Evolutionary conservation across 441 rosid genomes (phyloP), one percentile per base, ranked within the genome.

Genomic region (Pelargonium australe): DNA sequence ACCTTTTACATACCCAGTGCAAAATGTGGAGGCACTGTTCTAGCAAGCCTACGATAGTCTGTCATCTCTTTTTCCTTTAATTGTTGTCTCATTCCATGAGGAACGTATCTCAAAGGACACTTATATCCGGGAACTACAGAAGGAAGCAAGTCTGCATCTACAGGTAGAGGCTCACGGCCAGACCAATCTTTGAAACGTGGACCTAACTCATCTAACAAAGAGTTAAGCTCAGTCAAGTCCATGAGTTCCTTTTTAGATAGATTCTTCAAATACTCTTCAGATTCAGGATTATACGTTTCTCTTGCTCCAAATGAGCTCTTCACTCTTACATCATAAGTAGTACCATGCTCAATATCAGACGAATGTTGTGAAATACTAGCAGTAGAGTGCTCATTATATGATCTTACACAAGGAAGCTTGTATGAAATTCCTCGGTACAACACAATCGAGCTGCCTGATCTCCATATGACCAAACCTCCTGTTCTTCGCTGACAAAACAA

Each of bases 401-500:
- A 85, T 61, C 81, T 87, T 40, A 89, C 91, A 76, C 96, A 90
- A 62, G 76, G 85, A 69, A 89, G 83, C 70, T 84, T 83, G 76
- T 93, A 90, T 60, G 82, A 45, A 76, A 85, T 82, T 77, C 98
- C 97, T 76, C 98, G 78, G 81, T 83, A 90, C 69, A 90, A 72
- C 28, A 87, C 98, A n/a, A 93, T 76, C 2, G 94, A 87, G 79
- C 97, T 85, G 60, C 98, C 98, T 61, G 98, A 89, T 82, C 98
- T 89, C 97, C 92, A 93, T 77, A 90, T 87, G 66, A 93, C 85
- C 76, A 93, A 78, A 51, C 98, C 98, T 64, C 97, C 91, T 0
- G 97, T 86, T 84, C 82, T 91, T 70, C 73, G 80, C 98, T 92
- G 90, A 74, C 58, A 69, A 12, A 79, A 65, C 68, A 80, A 47